Base-by-base conservation (phyloP, 805 yeast genomes). In the Metschnikowia anglica region DNA sequence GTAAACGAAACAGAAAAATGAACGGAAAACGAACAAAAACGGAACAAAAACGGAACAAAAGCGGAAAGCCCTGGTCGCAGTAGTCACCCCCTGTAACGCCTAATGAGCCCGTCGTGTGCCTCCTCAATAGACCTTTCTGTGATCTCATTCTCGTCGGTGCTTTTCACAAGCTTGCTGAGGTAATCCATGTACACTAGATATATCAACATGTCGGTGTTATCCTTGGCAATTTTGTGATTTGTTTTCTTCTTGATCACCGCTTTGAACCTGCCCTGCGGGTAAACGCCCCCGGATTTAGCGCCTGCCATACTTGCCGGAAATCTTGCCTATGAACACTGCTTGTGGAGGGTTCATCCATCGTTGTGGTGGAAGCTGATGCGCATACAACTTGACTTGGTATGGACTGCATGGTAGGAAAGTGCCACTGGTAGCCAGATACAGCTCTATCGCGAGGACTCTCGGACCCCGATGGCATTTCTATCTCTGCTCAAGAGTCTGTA, bases 131-230 rank as follows among this genome's bases (percentile, higher is more conserved):
- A 58, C 1, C 75, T 62, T 37, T 67, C 72, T 9, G 73, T 56
- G 15, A 62, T 43, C 18, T 56, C 67, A 55, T 41, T 76, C 60
- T 3, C 76, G 13, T 43, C 51, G 15, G 43, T 52, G 73, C 44
- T 71, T 73, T 13, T 58, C 55, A 17, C 56, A 52, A 77, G 61
- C 27, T 58, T 68, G 49, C 63, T 61, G 40, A 78, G 45, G 51
- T 77, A 79, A 28, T 74, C 64, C 26, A 75, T 55, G 43, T 77
- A 77, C 33, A 78, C 66, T 38, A 79, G 52, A 40, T 76, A 70
- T 16, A 78, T 51, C 40, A 79, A 53, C 36, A 72, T 44, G 51
- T 72, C 77, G 16, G 70, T 55, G 36, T 66, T 63, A 46, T 73
- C 78, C 17, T 64, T 65, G 9, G 53, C 53, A 13, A 49, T 36